phyloP scores from a whole-genome alignment of 768 basidiomycete species.

The Albatrellus ellisii region DNA sequence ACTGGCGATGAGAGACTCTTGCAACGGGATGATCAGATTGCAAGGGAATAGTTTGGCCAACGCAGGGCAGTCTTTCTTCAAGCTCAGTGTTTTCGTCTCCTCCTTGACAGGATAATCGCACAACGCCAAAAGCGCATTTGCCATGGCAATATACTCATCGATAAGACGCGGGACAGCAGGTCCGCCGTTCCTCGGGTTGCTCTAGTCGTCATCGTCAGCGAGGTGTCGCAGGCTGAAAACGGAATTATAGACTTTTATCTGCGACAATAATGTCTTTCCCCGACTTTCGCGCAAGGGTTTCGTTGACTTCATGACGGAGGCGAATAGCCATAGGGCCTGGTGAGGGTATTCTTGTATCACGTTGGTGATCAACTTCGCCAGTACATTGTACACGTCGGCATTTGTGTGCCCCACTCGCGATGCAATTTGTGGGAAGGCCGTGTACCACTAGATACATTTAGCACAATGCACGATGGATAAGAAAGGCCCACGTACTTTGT shows the following conservation, averaged over 20 bases:
- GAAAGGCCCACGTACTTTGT: constrained; percentile 44
- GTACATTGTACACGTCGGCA: constrained; percentile 38
- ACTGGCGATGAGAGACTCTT: constrained; percentile 81
- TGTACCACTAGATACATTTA: constrained; percentile 61
- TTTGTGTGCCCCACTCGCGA: constrained; percentile 80
- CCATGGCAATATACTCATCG: constrained; percentile 43
- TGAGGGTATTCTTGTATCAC: constrained; percentile 80
- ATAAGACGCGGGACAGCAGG: constrained; percentile 29
- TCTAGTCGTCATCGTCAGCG: too few species aligned
- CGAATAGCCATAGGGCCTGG: constrained; percentile 89
- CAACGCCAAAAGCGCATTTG: constrained; percentile 51
- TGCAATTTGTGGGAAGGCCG: constrained; percentile 93
- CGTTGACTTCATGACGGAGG: constrained; percentile 77
- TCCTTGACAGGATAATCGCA: constrained; percentile 41
- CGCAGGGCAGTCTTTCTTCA: constrained; percentile 39
- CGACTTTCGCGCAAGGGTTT: constrained; percentile 44
- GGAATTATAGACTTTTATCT: too few species aligned
- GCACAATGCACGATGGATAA: background rate
- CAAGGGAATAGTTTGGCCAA: constrained; percentile 47
- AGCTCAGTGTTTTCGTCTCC: constrained; percentile 27
- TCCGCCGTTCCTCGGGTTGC: constrained; percentile 33
- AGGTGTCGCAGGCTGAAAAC: too few species aligned
- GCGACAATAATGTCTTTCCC: constrained; percentile 38
- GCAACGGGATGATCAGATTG: constrained; percentile 76
- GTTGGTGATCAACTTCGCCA: constrained; percentile 51